Base-by-base conservation (phyloP, 257 asterid genomes). In the Verbena officinalis region DNA sequence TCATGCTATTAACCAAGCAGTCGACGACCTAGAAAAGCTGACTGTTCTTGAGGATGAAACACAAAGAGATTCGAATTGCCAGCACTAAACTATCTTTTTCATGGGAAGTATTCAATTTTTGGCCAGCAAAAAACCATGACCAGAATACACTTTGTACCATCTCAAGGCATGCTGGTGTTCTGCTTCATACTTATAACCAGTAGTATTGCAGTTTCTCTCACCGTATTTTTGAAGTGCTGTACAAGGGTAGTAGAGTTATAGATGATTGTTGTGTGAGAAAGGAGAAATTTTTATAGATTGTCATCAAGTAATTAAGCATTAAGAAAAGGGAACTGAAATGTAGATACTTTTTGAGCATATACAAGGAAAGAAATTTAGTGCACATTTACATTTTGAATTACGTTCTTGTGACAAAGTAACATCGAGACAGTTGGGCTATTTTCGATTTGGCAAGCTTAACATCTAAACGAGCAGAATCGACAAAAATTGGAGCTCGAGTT, bases 11-110 rank as follows among this genome's bases (percentile, higher is more conserved):
- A 73, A 87, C 63, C 83, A 81, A 71, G 87, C 85, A 12, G 72
- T 86, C n/a, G 74, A 77, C 3, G 91, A 87, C 44, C 81, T 87
- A 55, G 91, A 85, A 59, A 69, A 76, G 62, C 84, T 90, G 70
- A 48, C 59, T 14, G 62, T 34, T 55, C 21, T 2, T 4, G 52
- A 34, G 36, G 69, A 46, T 13, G 55, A 42, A 15, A 19, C 12
- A 38, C 52, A 52, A 5, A n/a, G 36, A 58, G 55, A 50, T 12
- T 58, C 56, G 54, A 60, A 38, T 19, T 39, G 51, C 36, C 64
- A 58, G 68, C 60, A 14, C 44, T 59, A 31, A 56, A 12, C 17
- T 24, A 46, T 15, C 54, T 38, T 52, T 33, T 14, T 36, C 31
- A 7, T 16, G 5, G 2, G 7, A 38, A 30, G 20, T 12, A 54